Evolutionary conservation across 176 grass and related monocot species (phyloP), one percentile per base, ranked within the genome.

Genomic region (Carex myosuroides): DNA sequence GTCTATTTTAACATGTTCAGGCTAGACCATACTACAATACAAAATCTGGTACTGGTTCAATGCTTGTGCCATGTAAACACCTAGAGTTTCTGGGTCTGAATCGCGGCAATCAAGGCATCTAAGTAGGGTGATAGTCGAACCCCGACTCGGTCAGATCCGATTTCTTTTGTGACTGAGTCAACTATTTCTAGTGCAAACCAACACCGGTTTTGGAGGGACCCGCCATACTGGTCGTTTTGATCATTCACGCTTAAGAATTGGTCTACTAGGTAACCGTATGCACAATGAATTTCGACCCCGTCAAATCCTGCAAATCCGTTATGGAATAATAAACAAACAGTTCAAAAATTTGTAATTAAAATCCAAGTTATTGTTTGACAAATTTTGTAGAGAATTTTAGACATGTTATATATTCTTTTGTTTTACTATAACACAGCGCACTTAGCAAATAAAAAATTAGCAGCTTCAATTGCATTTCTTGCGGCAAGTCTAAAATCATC

Each of bases 391-490:
- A 75, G 7, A 52, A 50, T 33, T 52, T 24, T 39, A 53, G 44
- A 13, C 37, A 53, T 73, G 20, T 24, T 74, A 13, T 52, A 24
- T 11, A 44, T 3, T 22, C 9, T 73, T 73, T 42, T 69, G 18
- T 39, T 54, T 60, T 69, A 80, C 13, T 53, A 12, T 42, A 26
- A 16, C 32, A 46, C 18, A 65, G 22, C 55, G 2, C 22, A 52
- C 18, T 62, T 58, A 8, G 58, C 3, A n/a, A 67, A 78, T 11
- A 87, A 58, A n/a, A 42, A 67, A 56, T 16, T 90, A 92, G 90
- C 93, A 53, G 90, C 88, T 48, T 92, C 86, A n/a, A 89, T 86
- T 26, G 93, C 88, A 87, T 92, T 90, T 83, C 85, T 84, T 26
- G 93, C 84, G 20, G 93, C 86, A 3, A 71, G 21, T 83, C 86